These are phyloP conservation scores for Berkeleyomyces rouxiae DNA, from an alignment of 2,329 filamentous ascomycete species.

Conservation along the genomic window DNA sequence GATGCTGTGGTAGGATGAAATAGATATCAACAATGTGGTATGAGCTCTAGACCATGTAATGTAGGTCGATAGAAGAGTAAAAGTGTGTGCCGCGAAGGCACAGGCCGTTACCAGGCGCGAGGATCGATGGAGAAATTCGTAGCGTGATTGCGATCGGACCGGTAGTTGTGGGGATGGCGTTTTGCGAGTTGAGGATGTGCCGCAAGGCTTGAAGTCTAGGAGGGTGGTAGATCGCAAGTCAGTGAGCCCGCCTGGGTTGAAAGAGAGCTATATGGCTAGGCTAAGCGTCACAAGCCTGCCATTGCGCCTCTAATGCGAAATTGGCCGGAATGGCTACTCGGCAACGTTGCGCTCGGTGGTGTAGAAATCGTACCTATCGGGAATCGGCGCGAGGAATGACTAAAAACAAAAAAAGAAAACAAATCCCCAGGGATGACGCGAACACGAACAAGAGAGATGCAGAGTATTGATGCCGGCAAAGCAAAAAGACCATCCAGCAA, in stretches of 20 bases:
- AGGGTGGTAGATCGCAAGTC: not conserved
- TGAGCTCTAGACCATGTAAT: slow-evolving; percentile 11
- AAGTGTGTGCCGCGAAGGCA: not conserved
- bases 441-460: slow-evolving; percentile 2
- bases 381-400: not conserved
- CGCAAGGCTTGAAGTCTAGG: not conserved
- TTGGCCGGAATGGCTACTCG: not conserved
- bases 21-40: slow-evolving; percentile 6
- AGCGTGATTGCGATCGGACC: not conserved
- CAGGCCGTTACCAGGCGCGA: not conserved
- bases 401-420: not conserved
- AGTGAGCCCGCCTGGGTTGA: not conserved
- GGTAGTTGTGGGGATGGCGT: not conserved
- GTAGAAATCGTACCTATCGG: not conserved
- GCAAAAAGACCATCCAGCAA: not conserved
- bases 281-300: not conserved
- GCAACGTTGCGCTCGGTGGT: not conserved
- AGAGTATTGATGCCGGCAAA: slow-evolving; percentile 2
- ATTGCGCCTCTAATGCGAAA: no score
- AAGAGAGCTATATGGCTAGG: not conserved
- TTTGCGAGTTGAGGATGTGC: not conserved
- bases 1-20: slow-evolving; percentile 12
- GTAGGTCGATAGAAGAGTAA: not conserved
- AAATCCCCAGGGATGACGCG: not conserved
- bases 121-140: not conserved